phyloP scores from a whole-genome alignment of 192 early-diverging fungal genomes.

The Coemansia sp. region DNA sequence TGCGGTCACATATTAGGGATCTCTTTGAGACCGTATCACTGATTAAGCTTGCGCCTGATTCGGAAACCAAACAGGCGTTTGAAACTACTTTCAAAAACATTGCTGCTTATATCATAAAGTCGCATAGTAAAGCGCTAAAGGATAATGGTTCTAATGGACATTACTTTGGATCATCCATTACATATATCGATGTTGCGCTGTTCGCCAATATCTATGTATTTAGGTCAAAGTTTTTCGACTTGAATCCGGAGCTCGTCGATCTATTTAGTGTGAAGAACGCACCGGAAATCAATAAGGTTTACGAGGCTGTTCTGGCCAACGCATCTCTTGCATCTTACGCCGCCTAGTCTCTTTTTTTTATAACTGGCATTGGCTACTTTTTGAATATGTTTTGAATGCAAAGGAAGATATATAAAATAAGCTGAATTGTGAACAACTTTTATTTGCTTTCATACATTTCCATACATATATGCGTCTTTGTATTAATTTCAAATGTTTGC shows the following conservation, averaged over 20 bases:
- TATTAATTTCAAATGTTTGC: no score
- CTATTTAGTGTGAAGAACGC: background rate
- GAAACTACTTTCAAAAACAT: slow-evolving; percentile 13
- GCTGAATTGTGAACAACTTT: no score
- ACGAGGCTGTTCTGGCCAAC: background rate
- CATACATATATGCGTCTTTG: no score
- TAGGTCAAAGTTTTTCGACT: background rate
- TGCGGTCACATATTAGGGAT: slow-evolving; percentile 24
- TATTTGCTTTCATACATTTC: no score
- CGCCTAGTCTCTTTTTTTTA: background rate
- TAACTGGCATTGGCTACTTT: background rate
- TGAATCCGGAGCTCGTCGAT: background rate
- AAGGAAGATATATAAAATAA: no score
- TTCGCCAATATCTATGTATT: background rate
- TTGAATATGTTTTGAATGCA: background rate
- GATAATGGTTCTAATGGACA: slow-evolving; percentile 61
- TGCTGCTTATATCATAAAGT: slow-evolving; percentile 19
- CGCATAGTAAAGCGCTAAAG: slow-evolving; percentile 49
- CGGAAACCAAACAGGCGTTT: slow-evolving; percentile 7
- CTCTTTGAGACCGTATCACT: slow-evolving; percentile 7
- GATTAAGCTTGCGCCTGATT: background rate
- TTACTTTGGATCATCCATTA: slow-evolving; percentile 49
- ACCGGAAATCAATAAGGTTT: slow-evolving; percentile 1
- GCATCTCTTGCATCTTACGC: background rate
- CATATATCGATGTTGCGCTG: slow-evolving; percentile 35